phyloP scores from a whole-genome alignment of 148 eudicot species.

The Rhododendron mucronatum region DNA sequence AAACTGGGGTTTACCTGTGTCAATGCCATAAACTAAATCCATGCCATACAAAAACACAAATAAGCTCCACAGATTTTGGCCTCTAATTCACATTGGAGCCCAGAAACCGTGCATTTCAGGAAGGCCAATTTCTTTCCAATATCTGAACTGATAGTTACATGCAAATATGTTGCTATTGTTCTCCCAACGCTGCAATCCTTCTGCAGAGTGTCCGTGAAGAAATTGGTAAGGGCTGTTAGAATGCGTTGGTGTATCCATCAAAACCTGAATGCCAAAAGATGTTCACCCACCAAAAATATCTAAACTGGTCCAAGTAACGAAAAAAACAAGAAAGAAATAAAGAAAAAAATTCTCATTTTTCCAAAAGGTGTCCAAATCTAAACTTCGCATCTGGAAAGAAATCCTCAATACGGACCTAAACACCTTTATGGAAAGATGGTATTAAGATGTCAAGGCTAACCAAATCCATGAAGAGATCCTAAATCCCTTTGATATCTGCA shows the following conservation, averaged over 20 bases:
- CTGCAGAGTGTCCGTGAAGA: not conserved
- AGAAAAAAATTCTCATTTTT: not conserved
- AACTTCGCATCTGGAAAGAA: not conserved
- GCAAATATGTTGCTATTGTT: not conserved
- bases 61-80: not conserved
- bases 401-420: not conserved
- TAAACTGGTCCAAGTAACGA: not conserved
- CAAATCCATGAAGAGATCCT: not conserved
- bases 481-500: not conserved
- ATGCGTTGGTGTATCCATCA: not conserved
- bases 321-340: not conserved
- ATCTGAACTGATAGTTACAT: not conserved
- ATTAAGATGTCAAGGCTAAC: not conserved
- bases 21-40: not conserved
- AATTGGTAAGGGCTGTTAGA: not conserved
- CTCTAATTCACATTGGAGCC: not conserved
- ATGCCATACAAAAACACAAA: not conserved
- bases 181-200: not conserved
- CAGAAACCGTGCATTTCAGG: not conserved
- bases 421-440: not conserved
- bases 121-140: not conserved
- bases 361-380: not conserved
- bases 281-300: not conserved
- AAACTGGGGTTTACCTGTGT: not conserved
- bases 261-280: not conserved